Evolutionary conservation across 768 basidiomycete genomes (phyloP).

Genomic region (Pleurotus salmoneostramineus): DNA sequence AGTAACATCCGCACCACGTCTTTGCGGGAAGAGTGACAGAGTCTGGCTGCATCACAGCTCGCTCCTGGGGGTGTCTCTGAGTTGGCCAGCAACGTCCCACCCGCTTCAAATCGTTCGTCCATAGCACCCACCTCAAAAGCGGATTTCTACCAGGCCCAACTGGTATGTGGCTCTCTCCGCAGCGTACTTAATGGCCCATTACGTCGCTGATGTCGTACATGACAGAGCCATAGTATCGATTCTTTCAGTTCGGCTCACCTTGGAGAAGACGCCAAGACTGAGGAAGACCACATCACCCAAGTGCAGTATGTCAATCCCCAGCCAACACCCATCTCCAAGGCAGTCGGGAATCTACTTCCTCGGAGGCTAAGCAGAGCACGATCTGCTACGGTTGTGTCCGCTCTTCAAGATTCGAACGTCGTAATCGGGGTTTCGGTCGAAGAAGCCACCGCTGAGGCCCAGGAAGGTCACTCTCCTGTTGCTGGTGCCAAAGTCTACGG

Average conservation of each 20-base stretch:
- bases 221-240: conserved; percentile 1
- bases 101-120: neutral
- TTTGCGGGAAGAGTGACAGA: neutral
- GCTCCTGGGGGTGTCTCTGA: neutral
- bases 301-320: neutral
- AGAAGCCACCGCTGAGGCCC: conserved; percentile 4
- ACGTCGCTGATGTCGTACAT: neutral
- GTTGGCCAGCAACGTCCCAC: neutral
- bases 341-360: conserved; percentile 6
- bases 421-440: conserved; percentile 9
- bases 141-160: conserved; percentile 1
- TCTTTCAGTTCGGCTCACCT: conserved; percentile 1
- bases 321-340: conserved; percentile 4
- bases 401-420: neutral
- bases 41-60: neutral
- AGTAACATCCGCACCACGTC: neutral
- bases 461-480: neutral
- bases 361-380: conserved; percentile 5
- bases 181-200: neutral
- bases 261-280: neutral
- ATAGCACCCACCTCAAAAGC: conserved; percentile 2
- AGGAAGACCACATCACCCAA: conserved; percentile 6
- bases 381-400: neutral
- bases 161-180: neutral
- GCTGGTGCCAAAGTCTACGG: neutral